Evolutionary conservation across 148 eudicot species (phyloP), one percentile per base, ranked within the genome.

Genomic region (Vaccinium corymbosum): DNA sequence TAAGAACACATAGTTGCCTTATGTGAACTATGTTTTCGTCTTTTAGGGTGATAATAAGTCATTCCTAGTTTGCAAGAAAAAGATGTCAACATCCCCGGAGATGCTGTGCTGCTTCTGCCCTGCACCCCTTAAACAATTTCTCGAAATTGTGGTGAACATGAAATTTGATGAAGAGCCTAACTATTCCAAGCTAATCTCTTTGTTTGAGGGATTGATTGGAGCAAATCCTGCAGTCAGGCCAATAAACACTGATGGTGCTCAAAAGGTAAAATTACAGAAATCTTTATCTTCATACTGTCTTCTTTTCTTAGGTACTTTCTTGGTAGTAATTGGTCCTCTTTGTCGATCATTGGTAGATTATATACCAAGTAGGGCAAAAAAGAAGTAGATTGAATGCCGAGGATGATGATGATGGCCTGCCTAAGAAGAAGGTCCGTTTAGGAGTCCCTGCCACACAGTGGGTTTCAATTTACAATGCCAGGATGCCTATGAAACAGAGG

Each of bases 151-250:
- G 84, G 92, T 92, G 49, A 95, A 95, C 86, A 90, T 95, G 97
- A 95, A 95, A 87, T 95, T 95, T 87, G 98, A 95, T 76, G 98
- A 95, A 85, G 97, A 95, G 87, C 98, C 98, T 82, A 95, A 92
- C 85, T 95, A 95, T 86, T 91, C 98, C 73, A 95, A 92, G 88
- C 82, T 95, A 82, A 90, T 95, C 76, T 95, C 97, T 78, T 75
- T 95, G 8, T 95, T 95, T 90, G 95, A 92, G 83, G 91, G 93
- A 59, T 83, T 95, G 86, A 84, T 95, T 85, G 95, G 97, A 62
- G 88, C 94, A 74, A 93, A 92, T 89, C 95, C 98, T 82, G 89
- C 94, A 64, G 82, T 92, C 82, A 90, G 97, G 88, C 97, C 98
- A 17, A 89, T 95, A 78, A 95, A 93, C 84, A 95, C 94, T 17